A percentile compares a stretch with the other conserved stretches of the same genome.
These are phyloP conservation scores for Typha latifolia DNA, from an alignment of 176 grass and related monocot species.

Conservation along the genomic window DNA sequence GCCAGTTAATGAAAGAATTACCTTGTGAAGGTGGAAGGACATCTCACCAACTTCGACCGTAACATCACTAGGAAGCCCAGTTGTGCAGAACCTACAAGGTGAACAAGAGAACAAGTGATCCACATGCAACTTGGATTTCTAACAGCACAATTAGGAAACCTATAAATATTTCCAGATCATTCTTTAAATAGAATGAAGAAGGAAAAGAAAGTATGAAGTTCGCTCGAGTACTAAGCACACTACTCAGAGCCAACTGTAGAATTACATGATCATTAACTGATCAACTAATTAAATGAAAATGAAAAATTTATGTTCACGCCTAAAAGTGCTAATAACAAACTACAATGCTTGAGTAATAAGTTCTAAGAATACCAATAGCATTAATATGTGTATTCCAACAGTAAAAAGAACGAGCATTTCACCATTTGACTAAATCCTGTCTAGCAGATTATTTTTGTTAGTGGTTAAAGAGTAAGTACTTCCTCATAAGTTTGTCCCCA, in stretches of 20 bases:
- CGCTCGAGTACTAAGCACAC: background rate
- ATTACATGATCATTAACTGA: too few species aligned
- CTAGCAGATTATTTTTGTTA: too few species aligned
- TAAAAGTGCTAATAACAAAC: too few species aligned
- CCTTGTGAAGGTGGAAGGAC: constrained; percentile 99
- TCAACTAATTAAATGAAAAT: too few species aligned
- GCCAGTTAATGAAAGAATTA: constrained; percentile 19
- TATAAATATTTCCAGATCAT: background rate
- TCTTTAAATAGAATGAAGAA: background rate
- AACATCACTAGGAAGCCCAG: constrained; percentile 89
- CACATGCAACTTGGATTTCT: background rate
- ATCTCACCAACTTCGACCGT: constrained; percentile 80
- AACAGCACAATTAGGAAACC: background rate
- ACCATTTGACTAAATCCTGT: too few species aligned
- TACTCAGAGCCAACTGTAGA: background rate
- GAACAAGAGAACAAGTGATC: constrained; percentile 19
- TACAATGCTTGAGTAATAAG: too few species aligned
- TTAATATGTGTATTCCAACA: too few species aligned
- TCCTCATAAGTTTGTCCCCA: too few species aligned
- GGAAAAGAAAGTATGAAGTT: background rate
- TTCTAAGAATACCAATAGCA: too few species aligned
- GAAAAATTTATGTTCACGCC: too few species aligned
- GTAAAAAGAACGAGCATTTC: too few species aligned
- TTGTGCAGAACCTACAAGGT: constrained; percentile 79
- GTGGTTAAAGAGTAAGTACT: too few species aligned